These are phyloP conservation scores for Ogataea siamensis DNA, from an alignment of 805 yeast species.

Conservation along the genomic window DNA sequence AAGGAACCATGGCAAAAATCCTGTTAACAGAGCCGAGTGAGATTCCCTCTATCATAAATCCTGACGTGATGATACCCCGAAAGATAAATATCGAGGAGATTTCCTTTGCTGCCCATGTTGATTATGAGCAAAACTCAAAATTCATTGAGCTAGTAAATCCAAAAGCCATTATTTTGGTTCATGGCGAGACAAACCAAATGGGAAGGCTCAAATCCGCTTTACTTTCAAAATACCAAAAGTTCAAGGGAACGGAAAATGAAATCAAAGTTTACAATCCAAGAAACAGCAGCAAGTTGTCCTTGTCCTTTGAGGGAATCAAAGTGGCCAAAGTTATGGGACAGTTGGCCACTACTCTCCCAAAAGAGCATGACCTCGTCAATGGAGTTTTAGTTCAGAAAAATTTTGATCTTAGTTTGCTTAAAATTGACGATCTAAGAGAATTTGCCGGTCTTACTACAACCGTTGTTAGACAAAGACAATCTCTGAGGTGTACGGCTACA, in stretches of 20 bases:
- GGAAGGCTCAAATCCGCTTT: conserved; percentile 94
- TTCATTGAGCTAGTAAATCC: conserved; percentile 90
- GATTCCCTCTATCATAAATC: conserved; percentile 80
- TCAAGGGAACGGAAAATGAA: conserved; percentile 84
- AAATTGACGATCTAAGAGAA: conserved; percentile 84
- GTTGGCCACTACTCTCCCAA: conserved; percentile 46
- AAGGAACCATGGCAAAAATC: conserved; percentile 96
- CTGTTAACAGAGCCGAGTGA: conserved; percentile 84
- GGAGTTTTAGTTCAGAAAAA: conserved; percentile 92
- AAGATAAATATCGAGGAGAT: conserved; percentile 86
- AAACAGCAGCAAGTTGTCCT: conserved; percentile 75
- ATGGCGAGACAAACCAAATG: conserved; percentile 98
- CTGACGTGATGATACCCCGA: conserved; percentile 83
- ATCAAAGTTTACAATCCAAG: conserved; percentile 89
- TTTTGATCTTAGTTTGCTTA: conserved; percentile 79
- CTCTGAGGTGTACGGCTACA: conserved; percentile 74
- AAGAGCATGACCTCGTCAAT: conserved; percentile 46
- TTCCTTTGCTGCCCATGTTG: conserved; percentile 99
- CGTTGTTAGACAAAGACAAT: conserved; percentile 77
- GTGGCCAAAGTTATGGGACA: conserved; percentile 70
- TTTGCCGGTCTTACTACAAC: conserved; percentile 86
- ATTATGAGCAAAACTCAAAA: conserved; percentile 86
- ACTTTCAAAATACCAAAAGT: conserved; percentile 75
- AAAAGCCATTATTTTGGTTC: conserved; percentile 82
- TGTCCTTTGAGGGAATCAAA: conserved; percentile 79